Evolutionary conservation across 768 basidiomycete species (phyloP).

Genomic region (Agrocybe pediades): DNA sequence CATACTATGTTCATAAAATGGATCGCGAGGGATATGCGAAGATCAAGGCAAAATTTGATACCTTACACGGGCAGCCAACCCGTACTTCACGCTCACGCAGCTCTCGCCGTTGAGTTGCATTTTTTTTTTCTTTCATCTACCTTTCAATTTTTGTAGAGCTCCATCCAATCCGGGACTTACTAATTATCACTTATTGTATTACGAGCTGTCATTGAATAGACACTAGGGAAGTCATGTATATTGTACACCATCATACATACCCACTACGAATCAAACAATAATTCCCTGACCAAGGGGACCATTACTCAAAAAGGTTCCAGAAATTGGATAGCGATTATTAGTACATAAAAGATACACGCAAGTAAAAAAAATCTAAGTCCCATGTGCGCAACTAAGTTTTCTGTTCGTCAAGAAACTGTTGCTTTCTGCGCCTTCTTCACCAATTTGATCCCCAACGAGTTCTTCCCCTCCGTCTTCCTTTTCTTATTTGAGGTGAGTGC

Average conservation of each 20-base stretch:
- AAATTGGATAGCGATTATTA: too few relatives aligned
- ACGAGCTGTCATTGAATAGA: neutral
- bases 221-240: neutral
- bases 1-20: constrained; percentile 76
- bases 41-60: constrained; percentile 60
- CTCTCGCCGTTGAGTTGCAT: constrained; percentile 24
- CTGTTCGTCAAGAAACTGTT: constrained; percentile 3
- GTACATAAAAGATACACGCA: neutral
- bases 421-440: constrained; percentile 46
- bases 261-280: neutral
- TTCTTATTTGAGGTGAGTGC: constrained; percentile 43
- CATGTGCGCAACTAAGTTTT: neutral
- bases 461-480: constrained; percentile 62
- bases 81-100: constrained; percentile 32
- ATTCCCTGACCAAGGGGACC: too few relatives aligned
- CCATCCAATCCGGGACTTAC: neutral
- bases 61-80: constrained; percentile 32
- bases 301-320: too few relatives aligned
- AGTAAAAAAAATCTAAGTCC: neutral
- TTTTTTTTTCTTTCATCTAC: neutral
- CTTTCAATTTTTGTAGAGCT: neutral
- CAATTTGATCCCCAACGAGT: constrained; percentile 73
- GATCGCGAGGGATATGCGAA: constrained; percentile 71
- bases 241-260: neutral
- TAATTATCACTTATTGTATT: constrained; percentile 1